Evolutionary conservation across 1,284 basidiomycete species (phyloP), one percentile per base, ranked within the genome.

Genomic region (Trametes pubescens): DNA sequence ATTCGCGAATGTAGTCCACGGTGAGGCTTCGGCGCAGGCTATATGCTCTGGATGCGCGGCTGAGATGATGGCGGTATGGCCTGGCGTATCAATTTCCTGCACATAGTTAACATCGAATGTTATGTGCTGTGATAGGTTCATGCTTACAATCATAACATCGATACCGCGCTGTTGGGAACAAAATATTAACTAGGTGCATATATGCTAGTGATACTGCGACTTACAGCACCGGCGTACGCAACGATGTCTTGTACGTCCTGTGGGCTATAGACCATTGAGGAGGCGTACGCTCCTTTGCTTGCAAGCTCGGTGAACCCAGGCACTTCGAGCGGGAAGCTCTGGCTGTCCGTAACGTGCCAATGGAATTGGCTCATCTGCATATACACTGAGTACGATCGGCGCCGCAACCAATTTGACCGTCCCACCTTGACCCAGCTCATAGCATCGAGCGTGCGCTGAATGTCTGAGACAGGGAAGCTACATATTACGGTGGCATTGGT

Each of bases 381-480:
- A 34, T 14, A n/a, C 6, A 16, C 11, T 48, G 34, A 44, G 6
- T 11, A 38, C 85, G 51, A 13, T 26, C 51, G 16, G 46, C 21
- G 46, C 26, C 62, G 61, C 14, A 34, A 6, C 24, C 8, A 46
- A 44, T 6, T 24, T 29, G 55, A 14, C 1, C 24, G 7, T 22
- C 35, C 13, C 57, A 93, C 87, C 81, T 97, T 97, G 68, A 92
- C 90, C 85, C 87, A 88, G 62, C 88, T 89, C 94, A 96, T 95
- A 1, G 91, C 88, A 68, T 95, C 91, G 13, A 98, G 76, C 5
- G 90, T 91, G 34, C 89, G 84, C 61, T 88, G 82, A 72, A 95
- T 85, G 68, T 91, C 88, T 0, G 74, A 48, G 7, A 89, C 81
- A 0, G 90, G 84, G 75, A 89, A 92, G 73, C 89, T 74, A 38